These are phyloP conservation scores for Fusarium agapanthi DNA, from an alignment of 2,329 filamentous ascomycete species.

Conservation along the genomic window DNA sequence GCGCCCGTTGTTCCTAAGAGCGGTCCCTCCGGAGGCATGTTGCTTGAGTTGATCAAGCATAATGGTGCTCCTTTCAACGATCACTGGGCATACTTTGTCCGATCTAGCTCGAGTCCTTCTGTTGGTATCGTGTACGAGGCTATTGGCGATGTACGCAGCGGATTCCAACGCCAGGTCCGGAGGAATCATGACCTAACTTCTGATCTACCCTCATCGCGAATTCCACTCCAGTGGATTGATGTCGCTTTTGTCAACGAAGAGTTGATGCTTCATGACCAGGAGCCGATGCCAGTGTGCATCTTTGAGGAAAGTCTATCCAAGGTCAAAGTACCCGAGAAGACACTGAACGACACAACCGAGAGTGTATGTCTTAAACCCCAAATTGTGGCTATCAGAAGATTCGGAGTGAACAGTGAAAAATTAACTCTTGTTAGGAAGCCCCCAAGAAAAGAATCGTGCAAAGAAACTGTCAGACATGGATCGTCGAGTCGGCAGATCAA, in stretches of 20 bases:
- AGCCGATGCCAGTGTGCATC: fast-evolving
- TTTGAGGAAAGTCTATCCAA: background rate
- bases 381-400: too few relatives aligned
- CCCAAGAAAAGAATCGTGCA: background rate
- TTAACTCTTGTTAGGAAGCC: background rate
- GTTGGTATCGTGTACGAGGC: background rate
- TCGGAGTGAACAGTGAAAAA: too few relatives aligned
- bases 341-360: fast-evolving
- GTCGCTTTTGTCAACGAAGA: fast-evolving
- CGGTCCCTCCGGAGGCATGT: fast-evolving
- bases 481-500: background rate
- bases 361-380: background rate
- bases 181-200: background rate
- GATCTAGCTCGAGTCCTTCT: fast-evolving
- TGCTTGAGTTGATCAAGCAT: background rate
- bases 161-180: background rate
- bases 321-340: background rate
- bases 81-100: background rate
- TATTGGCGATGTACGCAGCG: background rate
- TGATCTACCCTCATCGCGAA: background rate
- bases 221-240: background rate
- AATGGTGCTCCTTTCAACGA: background rate
- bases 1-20: background rate
- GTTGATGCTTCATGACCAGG: fast-evolving
- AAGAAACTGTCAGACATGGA: conserved; percentile 18